Conservation (phyloP, 179 eudicot species). For the Nepenthes alata region DNA sequence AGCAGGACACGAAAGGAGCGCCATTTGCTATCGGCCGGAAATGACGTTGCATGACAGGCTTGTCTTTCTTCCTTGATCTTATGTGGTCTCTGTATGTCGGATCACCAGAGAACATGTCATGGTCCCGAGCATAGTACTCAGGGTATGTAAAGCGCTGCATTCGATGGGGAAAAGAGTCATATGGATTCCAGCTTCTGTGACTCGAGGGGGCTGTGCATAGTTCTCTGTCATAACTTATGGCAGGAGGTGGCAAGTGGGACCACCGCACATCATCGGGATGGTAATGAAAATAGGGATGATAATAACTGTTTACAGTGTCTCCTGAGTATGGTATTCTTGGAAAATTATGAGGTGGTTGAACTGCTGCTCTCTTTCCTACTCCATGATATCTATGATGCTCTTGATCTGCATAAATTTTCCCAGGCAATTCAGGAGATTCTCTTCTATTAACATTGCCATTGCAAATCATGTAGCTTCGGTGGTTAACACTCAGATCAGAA, state of each 20-base stretch:
- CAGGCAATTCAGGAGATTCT: slow-evolving; percentile 21
- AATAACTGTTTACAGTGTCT: slow-evolving; percentile 23
- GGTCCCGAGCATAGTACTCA: slow-evolving; percentile 23
- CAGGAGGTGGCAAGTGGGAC: slow-evolving; percentile 36
- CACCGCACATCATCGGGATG: slow-evolving; percentile 32
- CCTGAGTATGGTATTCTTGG: slow-evolving; percentile 38
- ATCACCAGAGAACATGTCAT: slow-evolving; percentile 24
- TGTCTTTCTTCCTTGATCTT: slow-evolving; percentile 28
- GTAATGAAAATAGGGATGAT: slow-evolving; percentile 23
- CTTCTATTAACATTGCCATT: slow-evolving; percentile 16
- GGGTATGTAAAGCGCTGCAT: slow-evolving; percentile 14
- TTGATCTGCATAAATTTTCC: slow-evolving; percentile 24
- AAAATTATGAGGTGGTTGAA: slow-evolving; percentile 16
- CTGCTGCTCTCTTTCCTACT: slow-evolving; percentile 17
- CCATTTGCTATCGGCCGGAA: slow-evolving; percentile 57
- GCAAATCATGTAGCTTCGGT: slow-evolving; percentile 13
- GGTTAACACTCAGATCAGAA: slow-evolving; percentile 23
- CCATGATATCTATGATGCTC: slow-evolving; percentile 13
- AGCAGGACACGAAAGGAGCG: slow-evolving; percentile 60
- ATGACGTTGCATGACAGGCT: slow-evolving; percentile 24
- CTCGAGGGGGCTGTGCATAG: slow-evolving; percentile 16
- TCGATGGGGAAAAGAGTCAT: slow-evolving; percentile 12
- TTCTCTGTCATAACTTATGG: slow-evolving; percentile 16
- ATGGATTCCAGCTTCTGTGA: slow-evolving; percentile 18
- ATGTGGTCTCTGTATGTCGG: slow-evolving; percentile 21